Percentiles rank a stretch among this genome's conserved stretches.
These are phyloP conservation scores for Alternaria longipes DNA, from an alignment of 2,329 filamentous ascomycete genomes.

Conservation along the genomic window DNA sequence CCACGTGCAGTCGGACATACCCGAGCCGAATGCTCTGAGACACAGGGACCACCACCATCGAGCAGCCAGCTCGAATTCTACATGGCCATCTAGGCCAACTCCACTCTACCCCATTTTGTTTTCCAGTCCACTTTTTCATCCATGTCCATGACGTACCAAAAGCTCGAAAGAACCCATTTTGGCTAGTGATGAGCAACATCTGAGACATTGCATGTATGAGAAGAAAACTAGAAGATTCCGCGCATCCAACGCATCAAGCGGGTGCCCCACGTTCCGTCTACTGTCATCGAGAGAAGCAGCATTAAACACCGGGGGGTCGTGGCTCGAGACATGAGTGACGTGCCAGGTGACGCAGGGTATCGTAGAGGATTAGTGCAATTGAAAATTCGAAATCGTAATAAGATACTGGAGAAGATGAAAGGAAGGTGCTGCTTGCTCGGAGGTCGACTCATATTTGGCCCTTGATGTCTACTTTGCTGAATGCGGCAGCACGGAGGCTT, in stretches of 20 bases:
- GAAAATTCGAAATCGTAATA: conserved; percentile 19
- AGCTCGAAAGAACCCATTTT: conserved; percentile 12
- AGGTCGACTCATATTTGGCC: conserved; percentile 80
- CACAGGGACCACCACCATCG: conserved; percentile 27
- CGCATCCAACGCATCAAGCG: conserved; percentile 43
- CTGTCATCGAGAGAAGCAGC: conserved; percentile 35
- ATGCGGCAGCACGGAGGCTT: conserved; percentile 74
- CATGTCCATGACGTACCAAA: conserved; percentile 32
- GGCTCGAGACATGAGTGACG: conserved; percentile 38
- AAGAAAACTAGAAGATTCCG: conserved; percentile 41
- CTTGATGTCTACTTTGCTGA: conserved; percentile 93
- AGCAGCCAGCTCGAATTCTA: conserved; percentile 19
- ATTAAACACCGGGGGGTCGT: conserved; percentile 34
- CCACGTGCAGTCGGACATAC: conserved; percentile 32
- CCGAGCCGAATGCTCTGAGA: conserved; percentile 31
- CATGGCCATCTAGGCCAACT: conserved; percentile 6
- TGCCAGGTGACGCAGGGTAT: conserved; percentile 36
- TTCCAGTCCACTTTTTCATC: conserved; percentile 22
- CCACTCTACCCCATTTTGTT: conserved; percentile 21
- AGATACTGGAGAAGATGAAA: conserved; percentile 13
- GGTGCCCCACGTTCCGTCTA: conserved; percentile 44
- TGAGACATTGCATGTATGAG: conserved; percentile 43
- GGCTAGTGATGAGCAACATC: conserved; percentile 22
- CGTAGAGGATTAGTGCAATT: conserved; percentile 24
- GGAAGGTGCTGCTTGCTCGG: conserved; percentile 16